Evolutionary conservation across 2,329 filamentous ascomycete species (phyloP).

Genomic region (Ascochyta clinopodiicola): DNA sequence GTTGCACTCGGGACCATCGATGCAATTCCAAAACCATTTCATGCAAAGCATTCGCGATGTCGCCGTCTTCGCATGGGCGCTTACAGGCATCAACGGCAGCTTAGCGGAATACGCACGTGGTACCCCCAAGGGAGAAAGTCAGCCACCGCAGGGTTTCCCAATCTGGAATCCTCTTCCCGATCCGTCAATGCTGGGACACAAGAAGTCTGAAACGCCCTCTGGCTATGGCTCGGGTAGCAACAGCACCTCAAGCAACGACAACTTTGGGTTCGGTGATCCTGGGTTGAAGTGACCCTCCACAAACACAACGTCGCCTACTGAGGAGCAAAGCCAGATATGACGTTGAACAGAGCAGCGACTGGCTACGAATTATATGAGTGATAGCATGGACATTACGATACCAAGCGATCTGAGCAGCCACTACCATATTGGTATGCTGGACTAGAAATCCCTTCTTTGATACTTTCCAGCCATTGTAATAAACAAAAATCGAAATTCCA

Average conservation of each 20-base stretch:
- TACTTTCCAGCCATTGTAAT: slow-evolving; percentile 6
- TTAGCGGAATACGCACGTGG: slow-evolving; percentile 70
- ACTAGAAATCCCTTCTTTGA: slow-evolving; percentile 19
- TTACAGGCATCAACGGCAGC: slow-evolving; percentile 80
- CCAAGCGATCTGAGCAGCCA: slow-evolving; percentile 21
- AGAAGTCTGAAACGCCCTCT: slow-evolving; percentile 40
- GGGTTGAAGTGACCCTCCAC: slow-evolving; percentile 33
- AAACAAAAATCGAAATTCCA: slow-evolving; percentile 17
- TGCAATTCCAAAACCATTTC: slow-evolving; percentile 60
- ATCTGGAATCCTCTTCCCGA: slow-evolving; percentile 58
- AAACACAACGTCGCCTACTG: background rate
- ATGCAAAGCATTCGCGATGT: slow-evolving; percentile 84
- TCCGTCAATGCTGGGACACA: slow-evolving; percentile 23
- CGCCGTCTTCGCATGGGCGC: slow-evolving; percentile 85
- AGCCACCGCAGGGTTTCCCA: slow-evolving; percentile 66
- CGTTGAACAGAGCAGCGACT: slow-evolving; percentile 9
- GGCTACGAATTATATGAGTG: slow-evolving; percentile 17
- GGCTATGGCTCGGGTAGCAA: slow-evolving; percentile 43
- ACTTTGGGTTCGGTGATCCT: slow-evolving; percentile 46
- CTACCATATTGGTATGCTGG: slow-evolving; percentile 26
- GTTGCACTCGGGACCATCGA: slow-evolving; percentile 57
- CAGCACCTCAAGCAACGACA: slow-evolving; percentile 44
- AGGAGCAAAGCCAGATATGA: slow-evolving; percentile 1
- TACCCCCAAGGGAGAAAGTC: slow-evolving; percentile 66
- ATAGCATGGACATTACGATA: slow-evolving; percentile 16